Percentiles rank a stretch among this genome's conserved stretches.
These are phyloP conservation scores for Gynostemma pentaphyllum DNA, from an alignment of 306 rosid species.

Conservation along the genomic window DNA sequence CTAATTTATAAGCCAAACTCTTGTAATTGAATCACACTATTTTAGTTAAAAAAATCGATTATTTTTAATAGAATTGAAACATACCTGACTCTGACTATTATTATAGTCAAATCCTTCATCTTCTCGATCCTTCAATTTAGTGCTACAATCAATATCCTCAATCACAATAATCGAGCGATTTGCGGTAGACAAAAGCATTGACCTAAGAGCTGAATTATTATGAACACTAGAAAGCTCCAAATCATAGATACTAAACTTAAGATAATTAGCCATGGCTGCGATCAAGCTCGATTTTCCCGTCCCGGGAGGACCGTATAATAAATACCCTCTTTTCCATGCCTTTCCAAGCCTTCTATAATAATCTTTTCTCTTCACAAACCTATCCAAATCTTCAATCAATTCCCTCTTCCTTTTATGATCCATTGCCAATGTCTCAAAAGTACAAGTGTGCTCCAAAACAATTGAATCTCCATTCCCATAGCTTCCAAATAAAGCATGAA, in stretches of 20 bases:
- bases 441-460: constrained; percentile 28
- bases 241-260: constrained; percentile 40
- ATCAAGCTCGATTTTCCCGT: constrained; percentile 48
- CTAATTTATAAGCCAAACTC: too few species aligned
- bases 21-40: too few species aligned
- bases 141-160: constrained; percentile 44
- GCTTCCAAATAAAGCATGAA: constrained; percentile 11
- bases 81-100: constrained; percentile 14
- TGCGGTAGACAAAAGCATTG: constrained; percentile 25
- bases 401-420: constrained; percentile 24
- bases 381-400: constrained; percentile 30
- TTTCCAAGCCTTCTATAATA: constrained; percentile 32
- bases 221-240: constrained; percentile 27
- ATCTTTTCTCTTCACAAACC: constrained; percentile 21
- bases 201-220: constrained; percentile 11
- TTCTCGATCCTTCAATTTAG: constrained; percentile 22
- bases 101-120: not conserved
- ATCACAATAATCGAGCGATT: constrained; percentile 39
- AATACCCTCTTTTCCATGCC: constrained; percentile 50
- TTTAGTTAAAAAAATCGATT: too few species aligned
- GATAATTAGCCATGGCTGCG: constrained; percentile 42
- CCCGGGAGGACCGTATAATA: constrained; percentile 47
- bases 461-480: not conserved
- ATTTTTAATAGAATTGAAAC: too few species aligned
- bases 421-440: constrained; percentile 32